Base-by-base conservation (phyloP, 768 basidiomycete genomes). In the Pilatotrama ljubarskyi region DNA sequence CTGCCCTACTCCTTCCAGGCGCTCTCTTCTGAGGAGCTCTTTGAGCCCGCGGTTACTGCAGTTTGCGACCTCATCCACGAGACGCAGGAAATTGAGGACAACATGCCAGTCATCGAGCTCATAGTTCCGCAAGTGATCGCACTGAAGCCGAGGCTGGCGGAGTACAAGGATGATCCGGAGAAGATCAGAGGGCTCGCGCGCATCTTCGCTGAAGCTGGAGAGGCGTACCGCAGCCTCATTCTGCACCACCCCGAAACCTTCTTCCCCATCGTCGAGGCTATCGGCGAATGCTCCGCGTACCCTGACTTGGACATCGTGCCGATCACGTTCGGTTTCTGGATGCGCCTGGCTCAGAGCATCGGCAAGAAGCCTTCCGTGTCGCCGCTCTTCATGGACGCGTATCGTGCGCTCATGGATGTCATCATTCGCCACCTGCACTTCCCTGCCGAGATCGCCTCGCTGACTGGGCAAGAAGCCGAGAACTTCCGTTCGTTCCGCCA, bases 251-350 rank as follows among this genome's bases (percentile, higher is more conserved):
- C 91, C 8, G 90, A 94, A 61, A 89, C 91, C 0, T 97, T 98
- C 75, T 91, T 93, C 74, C 94, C 96, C 0, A 86, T 99, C 64
- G 93, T 99, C 20, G 90, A 96, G 67, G 95, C 94, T 22, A 95
- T 99, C 65, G 90, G 90, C 9, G 84, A 90, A 68, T 98, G 96
- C 70, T 90, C 97, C 14, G 91, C 92, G 1, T 96, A 92, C 75
- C 83, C 83, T 15, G 94, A 98, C 71, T 87, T 98, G 58, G 97
- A 98, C 70, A 91, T 98, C 69, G 95, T 97, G 26, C 92, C 90
- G 4, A 95, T 98, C 73, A 98, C 97, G 11, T 98, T 98, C 79
- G 87, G 90, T 26, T 98, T 99, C 80, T 99, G 97, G 97, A 95
- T 93, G 86, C 88, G 91, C 17, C 87, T 99, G 36, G 90, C 95